Percentiles rank a stretch among this genome's conserved stretches.
phyloP scores from a whole-genome alignment of 1,284 basidiomycete species.

The Boletus smithii region DNA sequence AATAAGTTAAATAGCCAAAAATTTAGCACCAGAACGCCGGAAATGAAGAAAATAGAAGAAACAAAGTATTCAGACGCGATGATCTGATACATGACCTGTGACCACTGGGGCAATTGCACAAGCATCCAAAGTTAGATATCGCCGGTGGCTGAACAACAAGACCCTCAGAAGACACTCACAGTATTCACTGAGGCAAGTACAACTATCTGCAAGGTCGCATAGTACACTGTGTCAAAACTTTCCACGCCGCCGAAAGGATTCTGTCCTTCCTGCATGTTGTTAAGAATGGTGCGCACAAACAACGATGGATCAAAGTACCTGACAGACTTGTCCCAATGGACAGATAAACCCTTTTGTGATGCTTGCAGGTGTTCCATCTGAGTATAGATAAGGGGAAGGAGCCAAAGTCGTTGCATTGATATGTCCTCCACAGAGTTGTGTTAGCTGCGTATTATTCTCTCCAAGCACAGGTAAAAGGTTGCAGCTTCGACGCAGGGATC shows the following conservation, averaged over 20 bases:
- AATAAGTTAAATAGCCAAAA: conserved; percentile 95
- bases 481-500: conserved; percentile 72
- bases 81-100: conserved; percentile 83
- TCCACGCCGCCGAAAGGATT: conserved; percentile 73
- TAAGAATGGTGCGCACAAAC: background rate
- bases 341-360: conserved; percentile 76
- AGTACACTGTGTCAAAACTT: conserved; percentile 91
- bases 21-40: conserved; percentile 81
- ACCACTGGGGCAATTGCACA: conserved; percentile 48
- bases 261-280: conserved; percentile 46
- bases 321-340: conserved; percentile 77
- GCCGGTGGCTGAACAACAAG: background rate
- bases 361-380: conserved; percentile 35
- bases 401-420: conserved; percentile 57
- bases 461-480: conserved; percentile 51
- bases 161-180: conserved; percentile 46
- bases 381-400: conserved; percentile 45
- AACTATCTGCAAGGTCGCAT: conserved; percentile 79
- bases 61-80: conserved; percentile 91
- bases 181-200: conserved; percentile 81
- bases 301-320: conserved; percentile 39
- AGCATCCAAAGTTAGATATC: background rate
- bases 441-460: conserved; percentile 44
- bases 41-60: conserved; percentile 87
- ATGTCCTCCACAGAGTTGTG: conserved; percentile 76